Conservation (phyloP, 441 rosid genomes). For the Adansonia gregorii region DNA sequence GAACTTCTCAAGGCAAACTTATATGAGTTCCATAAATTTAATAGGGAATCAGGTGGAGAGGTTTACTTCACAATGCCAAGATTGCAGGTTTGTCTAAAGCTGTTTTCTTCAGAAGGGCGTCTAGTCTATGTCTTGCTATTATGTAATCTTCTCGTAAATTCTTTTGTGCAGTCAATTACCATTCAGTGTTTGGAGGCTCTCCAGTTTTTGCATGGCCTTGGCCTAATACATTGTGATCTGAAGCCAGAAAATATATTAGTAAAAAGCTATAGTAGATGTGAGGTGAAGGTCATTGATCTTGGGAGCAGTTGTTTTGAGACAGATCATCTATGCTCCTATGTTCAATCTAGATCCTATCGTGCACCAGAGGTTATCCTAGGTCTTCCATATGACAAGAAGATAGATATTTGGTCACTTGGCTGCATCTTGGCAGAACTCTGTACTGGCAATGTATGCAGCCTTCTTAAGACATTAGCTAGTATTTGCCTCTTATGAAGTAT, state of each 20-base stretch:
- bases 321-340: slow-evolving; percentile 94
- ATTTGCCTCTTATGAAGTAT: neutral
- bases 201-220: slow-evolving; percentile 85
- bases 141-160: slow-evolving; percentile 38
- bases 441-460: slow-evolving; percentile 85
- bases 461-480: neutral
- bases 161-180: slow-evolving; percentile 79
- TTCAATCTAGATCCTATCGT: slow-evolving; percentile 94
- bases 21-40: slow-evolving; percentile 94
- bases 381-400: slow-evolving; percentile 91
- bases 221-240: slow-evolving; percentile 90
- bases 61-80: slow-evolving; percentile 99
- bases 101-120: slow-evolving; percentile 30
- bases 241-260: slow-evolving; percentile 96
- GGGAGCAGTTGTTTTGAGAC: slow-evolving; percentile 99
- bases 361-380: slow-evolving; percentile 97
- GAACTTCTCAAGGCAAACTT: slow-evolving; percentile 97
- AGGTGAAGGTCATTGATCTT: slow-evolving; percentile 95
- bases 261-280: slow-evolving; percentile 96
- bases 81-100: slow-evolving; percentile 70
- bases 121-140: slow-evolving; percentile 21
- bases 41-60: slow-evolving; percentile 98
- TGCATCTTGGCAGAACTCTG: slow-evolving; percentile 98
- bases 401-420: slow-evolving; percentile 95
- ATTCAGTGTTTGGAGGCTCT: slow-evolving; percentile 95